Evolutionary conservation across 805 yeast genomes (phyloP).

Genomic region (Teunomyces cretensis): DNA sequence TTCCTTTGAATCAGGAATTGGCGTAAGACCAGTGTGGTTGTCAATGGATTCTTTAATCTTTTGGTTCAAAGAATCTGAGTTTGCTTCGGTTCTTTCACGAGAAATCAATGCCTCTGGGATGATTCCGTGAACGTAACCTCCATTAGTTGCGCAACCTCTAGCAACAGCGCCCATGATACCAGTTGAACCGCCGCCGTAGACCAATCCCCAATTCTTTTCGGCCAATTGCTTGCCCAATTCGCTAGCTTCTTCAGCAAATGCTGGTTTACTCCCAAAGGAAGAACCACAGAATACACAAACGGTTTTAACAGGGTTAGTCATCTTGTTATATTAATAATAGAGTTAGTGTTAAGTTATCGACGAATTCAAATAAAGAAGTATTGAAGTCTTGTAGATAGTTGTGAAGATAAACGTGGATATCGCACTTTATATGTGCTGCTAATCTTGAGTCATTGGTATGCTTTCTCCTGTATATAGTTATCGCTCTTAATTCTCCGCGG

Average conservation of each 20-base stretch:
- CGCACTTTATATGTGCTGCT: neutral
- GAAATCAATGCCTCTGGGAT: conserved; percentile 82
- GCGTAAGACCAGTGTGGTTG: conserved; percentile 65
- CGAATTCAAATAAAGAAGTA: too few relatives aligned
- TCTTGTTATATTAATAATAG: conserved; percentile 6
- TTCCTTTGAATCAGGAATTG: conserved; percentile 54
- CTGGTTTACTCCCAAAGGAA: conserved; percentile 59
- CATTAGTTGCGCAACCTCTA: conserved; percentile 52
- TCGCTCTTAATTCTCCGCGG: neutral
- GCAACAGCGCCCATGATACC: conserved; percentile 83
- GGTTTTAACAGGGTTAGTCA: conserved; percentile 38
- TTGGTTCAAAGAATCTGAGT: conserved; percentile 40
- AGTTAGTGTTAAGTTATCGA: neutral
- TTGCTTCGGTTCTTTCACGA: conserved; percentile 50
- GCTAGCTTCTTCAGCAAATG: conserved; percentile 53
- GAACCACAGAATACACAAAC: conserved; percentile 90
- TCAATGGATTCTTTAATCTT: conserved; percentile 53
- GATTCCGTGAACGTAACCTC: conserved; percentile 78
- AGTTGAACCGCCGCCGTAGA: conserved; percentile 89
- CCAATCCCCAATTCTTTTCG: conserved; percentile 63
- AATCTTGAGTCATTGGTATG: neutral
- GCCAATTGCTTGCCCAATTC: conserved; percentile 62
- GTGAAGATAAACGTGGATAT: neutral
- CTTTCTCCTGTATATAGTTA: neutral
- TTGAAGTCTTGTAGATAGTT: neutral